Evolutionary conservation across 768 basidiomycete species (phyloP), one percentile per base, ranked within the genome.

Genomic region (Ramaria sp.): DNA sequence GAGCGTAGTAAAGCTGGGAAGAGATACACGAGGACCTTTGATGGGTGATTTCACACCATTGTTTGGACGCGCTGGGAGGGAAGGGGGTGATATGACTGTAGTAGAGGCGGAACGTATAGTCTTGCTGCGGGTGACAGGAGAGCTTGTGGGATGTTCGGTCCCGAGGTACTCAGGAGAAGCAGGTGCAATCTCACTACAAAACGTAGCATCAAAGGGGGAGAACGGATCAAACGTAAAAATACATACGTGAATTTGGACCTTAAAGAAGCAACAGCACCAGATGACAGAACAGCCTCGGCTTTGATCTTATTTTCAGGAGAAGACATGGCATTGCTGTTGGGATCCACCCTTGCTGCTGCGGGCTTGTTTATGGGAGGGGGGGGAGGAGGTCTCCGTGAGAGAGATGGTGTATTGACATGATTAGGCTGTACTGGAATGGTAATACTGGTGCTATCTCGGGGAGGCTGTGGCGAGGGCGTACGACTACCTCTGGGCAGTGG

Each of bases 241-340:
- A 75, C 78, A 70, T 67, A 81, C 79, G 67, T 67, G 57, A 79
- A 75, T 61, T 66, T 70, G 56, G 61, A 71, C 54, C 73, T 70
- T 55, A 76, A 64, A 1, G 75, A 72, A 12, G 76, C 63, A 0
- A 78, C 73, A 41, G 66, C 62, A 0, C 60, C 43, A 59, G 32
- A 64, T 60, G n/a, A 22, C 22, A 28, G 55, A n/a, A 27, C 37
- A 5, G 43, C 15, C 16, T 45, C 50, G 12, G 8, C 38, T 41
- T 22, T 25, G 15, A 37, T 18, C 18, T 45, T 15, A 20, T 6
- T 37, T 10, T n/a, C 28, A 22, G 22, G 15, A 6, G 5, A 9
- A 10, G 25, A 6, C 16, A 12, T 10, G 63, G 48, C 25, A 57
- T 55, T 13, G 62, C 51, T 38, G 62, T 38, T 45, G 25, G 16